Percentiles rank a stretch among this genome's conserved stretches.
Evolutionary conservation across 805 yeast genomes (phyloP).

Genomic region (Saccharomycopsis lassenensis): DNA sequence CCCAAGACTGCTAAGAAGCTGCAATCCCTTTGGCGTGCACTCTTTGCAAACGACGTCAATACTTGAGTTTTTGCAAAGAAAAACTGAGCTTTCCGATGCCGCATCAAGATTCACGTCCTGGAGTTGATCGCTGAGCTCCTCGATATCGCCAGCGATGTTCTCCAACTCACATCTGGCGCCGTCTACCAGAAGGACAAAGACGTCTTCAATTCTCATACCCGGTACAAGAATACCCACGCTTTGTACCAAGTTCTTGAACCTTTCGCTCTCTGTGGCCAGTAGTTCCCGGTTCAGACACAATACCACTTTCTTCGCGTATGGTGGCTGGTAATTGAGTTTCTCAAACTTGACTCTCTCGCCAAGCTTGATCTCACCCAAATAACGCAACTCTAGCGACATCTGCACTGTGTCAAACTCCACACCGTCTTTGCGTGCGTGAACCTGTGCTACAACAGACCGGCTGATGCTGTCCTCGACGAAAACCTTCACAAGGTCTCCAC

Average conservation of each 20-base stretch:
- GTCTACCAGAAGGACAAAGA: too few species aligned
- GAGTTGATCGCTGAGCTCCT: slow-evolving; percentile 1
- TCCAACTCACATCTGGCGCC: neutral
- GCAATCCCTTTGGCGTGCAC: slow-evolving; percentile 36
- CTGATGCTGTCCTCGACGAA: slow-evolving; percentile 34
- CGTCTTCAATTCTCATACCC: too few species aligned
- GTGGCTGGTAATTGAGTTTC: slow-evolving; percentile 40
- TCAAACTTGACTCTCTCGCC: slow-evolving; percentile 43
- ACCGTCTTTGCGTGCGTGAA: slow-evolving; percentile 25
- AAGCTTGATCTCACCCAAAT: slow-evolving; percentile 31
- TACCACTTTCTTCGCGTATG: slow-evolving; percentile 28
- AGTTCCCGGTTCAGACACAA: slow-evolving; percentile 23
- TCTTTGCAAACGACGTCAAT: slow-evolving; percentile 16
- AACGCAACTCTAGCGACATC: slow-evolving; percentile 36
- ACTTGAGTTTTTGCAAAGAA: slow-evolving; percentile 18
- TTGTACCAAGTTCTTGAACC: slow-evolving; percentile 20
- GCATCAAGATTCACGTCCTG: neutral
- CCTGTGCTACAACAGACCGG: slow-evolving; percentile 31
- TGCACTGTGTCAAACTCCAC: slow-evolving; percentile 31
- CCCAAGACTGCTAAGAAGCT: slow-evolving; percentile 53
- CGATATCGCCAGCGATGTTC: slow-evolving; percentile 5
- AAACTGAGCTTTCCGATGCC: slow-evolving; percentile 11
- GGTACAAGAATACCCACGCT: slow-evolving; percentile 7
- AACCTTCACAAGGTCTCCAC: slow-evolving; percentile 36
- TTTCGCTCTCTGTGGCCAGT: neutral